Conservation (phyloP, 1,139 yeast genomes). For the Debaryomyces singareniensis region DNA sequence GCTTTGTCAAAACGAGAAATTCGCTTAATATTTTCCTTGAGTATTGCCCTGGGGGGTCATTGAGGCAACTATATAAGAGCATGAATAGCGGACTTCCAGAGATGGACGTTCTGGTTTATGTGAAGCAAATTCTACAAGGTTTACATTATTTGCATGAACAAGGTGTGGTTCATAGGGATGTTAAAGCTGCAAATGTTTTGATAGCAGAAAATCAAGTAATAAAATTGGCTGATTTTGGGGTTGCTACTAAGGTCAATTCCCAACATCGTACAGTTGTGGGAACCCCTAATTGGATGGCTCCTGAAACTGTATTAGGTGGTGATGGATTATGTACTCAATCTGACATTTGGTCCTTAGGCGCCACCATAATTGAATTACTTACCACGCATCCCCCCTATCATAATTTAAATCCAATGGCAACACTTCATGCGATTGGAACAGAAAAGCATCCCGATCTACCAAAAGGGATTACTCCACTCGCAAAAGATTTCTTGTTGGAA, state of each 20-base stretch:
- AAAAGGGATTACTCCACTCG: constrained; percentile 43
- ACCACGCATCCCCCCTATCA: constrained; percentile 89
- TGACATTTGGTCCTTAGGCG: constrained; percentile 92
- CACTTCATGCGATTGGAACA: constrained; percentile 87
- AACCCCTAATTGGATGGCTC: constrained; percentile 88
- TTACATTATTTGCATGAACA: constrained; percentile 61
- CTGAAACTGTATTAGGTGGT: constrained; percentile 66
- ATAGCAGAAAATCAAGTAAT: constrained; percentile 54
- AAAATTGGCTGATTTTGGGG: constrained; percentile 76
- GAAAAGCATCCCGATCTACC: constrained; percentile 82
- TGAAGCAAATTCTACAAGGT: constrained; percentile 70
- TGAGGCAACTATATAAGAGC: constrained; percentile 59
- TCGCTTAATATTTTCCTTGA: constrained; percentile 66
- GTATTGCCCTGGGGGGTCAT: constrained; percentile 82
- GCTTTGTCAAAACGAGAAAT: constrained; percentile 67
- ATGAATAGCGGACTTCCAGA: constrained; percentile 57
- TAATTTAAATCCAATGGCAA: constrained; percentile 76
- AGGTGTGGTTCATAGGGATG: constrained; percentile 73
- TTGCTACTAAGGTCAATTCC: constrained; percentile 50
- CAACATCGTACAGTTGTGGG: constrained; percentile 49
- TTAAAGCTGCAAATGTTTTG: constrained; percentile 72
- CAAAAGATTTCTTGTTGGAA: constrained; percentile 58
- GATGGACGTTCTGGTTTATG: constrained; percentile 49
- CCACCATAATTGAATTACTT: constrained; percentile 80
- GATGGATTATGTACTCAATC: constrained; percentile 87